Evolutionary conservation across 2,329 filamentous ascomycete species (phyloP).

Genomic region (Didymella keratinophila): DNA sequence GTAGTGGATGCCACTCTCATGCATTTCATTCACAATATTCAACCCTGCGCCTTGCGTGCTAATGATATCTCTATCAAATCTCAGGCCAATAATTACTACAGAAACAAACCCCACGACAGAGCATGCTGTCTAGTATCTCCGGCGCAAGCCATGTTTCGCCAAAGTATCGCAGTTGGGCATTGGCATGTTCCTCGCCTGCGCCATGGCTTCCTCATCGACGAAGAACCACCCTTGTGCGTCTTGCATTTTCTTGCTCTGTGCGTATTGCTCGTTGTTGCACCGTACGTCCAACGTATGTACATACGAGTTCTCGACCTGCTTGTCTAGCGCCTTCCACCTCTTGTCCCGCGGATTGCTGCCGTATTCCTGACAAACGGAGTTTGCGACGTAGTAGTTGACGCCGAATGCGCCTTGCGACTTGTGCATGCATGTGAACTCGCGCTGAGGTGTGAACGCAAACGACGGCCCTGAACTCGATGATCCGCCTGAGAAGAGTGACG

Average conservation of each 20-base stretch:
- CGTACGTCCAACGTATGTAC: conserved; percentile 71
- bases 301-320: conserved; percentile 76
- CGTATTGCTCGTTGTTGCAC: conserved; percentile 77
- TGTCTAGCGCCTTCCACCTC: conserved; percentile 78
- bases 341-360: conserved; percentile 55
- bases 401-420: conserved; percentile 70
- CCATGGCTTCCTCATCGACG: conserved; percentile 80
- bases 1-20: neutral
- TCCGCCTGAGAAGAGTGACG: conserved; percentile 73
- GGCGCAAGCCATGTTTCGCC: conserved; percentile 53
- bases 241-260: conserved; percentile 72
- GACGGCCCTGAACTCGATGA: conserved; percentile 66
- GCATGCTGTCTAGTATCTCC: conserved; percentile 10
- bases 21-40: conserved; percentile 10
- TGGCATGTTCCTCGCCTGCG: conserved; percentile 69
- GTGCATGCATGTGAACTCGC: conserved; percentile 77
- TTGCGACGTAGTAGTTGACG: conserved; percentile 86
- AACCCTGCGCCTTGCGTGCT: conserved; percentile 11
- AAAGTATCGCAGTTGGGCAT: conserved; percentile 67
- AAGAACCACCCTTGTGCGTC: conserved; percentile 89
- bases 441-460: conserved; percentile 77
- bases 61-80: conserved; percentile 13
- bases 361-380: conserved; percentile 75
- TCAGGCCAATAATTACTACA: conserved; percentile 20
- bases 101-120: neutral